Percentiles rank a stretch among this genome's conserved stretches.
Conservation (phyloP, 1,284 basidiomycete species). For the Pterula multifida region DNA sequence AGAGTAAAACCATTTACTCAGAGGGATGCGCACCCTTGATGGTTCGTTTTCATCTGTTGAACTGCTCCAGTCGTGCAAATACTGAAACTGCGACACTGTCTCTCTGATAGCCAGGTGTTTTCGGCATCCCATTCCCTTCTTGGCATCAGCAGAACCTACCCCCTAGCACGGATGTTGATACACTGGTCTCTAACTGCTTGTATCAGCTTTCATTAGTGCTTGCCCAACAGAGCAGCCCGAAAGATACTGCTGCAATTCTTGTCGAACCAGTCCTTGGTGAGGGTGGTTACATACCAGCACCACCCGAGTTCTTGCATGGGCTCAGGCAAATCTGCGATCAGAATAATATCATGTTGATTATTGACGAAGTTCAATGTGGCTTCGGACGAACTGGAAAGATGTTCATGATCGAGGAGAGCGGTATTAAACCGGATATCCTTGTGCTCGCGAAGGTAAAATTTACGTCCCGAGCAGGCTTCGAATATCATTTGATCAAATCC, state of each 20-base stretch:
- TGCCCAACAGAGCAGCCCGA: constrained; percentile 73
- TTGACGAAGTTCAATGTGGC: constrained; percentile 87
- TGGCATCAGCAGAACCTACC: constrained; percentile 80
- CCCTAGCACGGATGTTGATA: constrained; percentile 47
- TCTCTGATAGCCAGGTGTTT: constrained; percentile 63
- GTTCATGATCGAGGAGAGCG: constrained; percentile 72
- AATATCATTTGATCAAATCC: constrained; percentile 5
- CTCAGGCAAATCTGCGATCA: constrained; percentile 80
- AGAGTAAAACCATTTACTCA: constrained; percentile 85
- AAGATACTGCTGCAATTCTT: constrained; percentile 86
- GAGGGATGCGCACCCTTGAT: constrained; percentile 73
- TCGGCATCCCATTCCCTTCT: constrained; percentile 79
- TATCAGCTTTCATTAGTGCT: constrained; percentile 80
- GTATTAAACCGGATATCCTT: constrained; percentile 80
- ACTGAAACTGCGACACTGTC: too few species aligned
- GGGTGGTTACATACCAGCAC: constrained; percentile 89
- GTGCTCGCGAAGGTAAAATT: constrained; percentile 69
- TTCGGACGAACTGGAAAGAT: constrained; percentile 85
- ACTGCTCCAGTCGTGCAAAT: too few species aligned
- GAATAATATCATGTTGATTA: constrained; percentile 71
- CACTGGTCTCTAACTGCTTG: constrained; percentile 59
- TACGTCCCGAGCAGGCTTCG: neutral
- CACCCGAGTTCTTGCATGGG: constrained; percentile 68
- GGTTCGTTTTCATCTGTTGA: constrained; percentile 32
- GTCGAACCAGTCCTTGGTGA: constrained; percentile 91